Evolutionary conservation across 2,329 filamentous ascomycete genomes (phyloP).

Genomic region (Aspergillus caelatus): DNA sequence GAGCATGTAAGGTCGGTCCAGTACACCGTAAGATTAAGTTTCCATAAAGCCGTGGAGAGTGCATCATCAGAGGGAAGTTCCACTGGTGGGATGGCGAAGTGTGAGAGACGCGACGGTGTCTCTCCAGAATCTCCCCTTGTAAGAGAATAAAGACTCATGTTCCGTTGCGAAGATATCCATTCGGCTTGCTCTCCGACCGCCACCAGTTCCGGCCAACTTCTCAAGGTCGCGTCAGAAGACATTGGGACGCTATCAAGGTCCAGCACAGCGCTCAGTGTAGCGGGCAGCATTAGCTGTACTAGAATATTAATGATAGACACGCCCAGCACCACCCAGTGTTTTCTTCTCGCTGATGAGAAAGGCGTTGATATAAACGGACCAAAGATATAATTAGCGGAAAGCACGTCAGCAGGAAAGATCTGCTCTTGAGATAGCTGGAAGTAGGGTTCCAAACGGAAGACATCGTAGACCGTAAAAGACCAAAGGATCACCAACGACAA

Average conservation of each 20-base stretch:
- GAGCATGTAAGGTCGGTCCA: background rate
- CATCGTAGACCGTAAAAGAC: background rate
- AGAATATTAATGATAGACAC: background rate
- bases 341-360: background rate
- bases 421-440: background rate
- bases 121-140: background rate
- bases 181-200: background rate
- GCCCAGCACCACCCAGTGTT: background rate
- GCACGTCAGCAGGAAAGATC: background rate
- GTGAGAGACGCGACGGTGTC: background rate
- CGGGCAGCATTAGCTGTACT: background rate
- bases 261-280: background rate
- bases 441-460: conserved; percentile 1
- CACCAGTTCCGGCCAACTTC: background rate
- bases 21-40: background rate
- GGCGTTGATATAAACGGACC: background rate
- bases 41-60: background rate
- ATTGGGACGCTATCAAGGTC: background rate
- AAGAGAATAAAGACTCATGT: background rate
- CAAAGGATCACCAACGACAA: background rate
- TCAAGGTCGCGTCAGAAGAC: background rate
- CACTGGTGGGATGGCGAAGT: background rate
- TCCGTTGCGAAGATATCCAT: background rate
- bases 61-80: background rate
- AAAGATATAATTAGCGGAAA: background rate